Base-by-base conservation (phyloP, 2,329 filamentous ascomycete genomes). In the Lachnellula arida region DNA sequence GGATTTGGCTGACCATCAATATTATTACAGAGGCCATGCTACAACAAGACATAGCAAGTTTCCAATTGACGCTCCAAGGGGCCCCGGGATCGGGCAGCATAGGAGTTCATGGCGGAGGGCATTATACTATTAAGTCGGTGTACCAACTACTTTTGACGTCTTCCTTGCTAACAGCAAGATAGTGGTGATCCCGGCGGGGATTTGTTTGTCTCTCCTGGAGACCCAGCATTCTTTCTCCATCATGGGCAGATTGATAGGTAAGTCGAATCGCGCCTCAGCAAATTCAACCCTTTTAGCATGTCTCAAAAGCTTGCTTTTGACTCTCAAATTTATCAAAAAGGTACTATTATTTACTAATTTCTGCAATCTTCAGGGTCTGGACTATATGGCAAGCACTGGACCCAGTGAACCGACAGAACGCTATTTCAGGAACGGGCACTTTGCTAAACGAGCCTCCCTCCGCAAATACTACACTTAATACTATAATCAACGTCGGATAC, bases 191-290 rank as follows among this genome's bases (percentile, higher is more conserved):
- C 75, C 4, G 74, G 75, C 32, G 67, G 70, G 23, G 76, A 78
- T 54, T 69, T 74, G 55, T 72, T 72, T 57, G 70, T 74, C 48
- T 74, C 73, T n/a, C 71, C 75, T 0, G 67, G 73, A 1, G 76
- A 78, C 54, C 76, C 76, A 2, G 74, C 65, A 1, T 78, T 78
- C 64, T 77, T 72, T 55, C 62, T 76, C 12, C 75, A 78, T 56
- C 76, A 78, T 51, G 74, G 68, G 0, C 70, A 74, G 62, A 71
- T 78, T 49, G 76, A 78, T 59, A 28, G 25, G 25, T 28, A 2
- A 28, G 4, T 28, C 6, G 25, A 28, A 28, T 28, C 25, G 5
- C 25, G 6, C 25, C 25, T 28, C 4, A 68, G 76, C 12, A 7
- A 25, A 28, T 28, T 1, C 25, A 8, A 6, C 3, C 22, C 22